Conservation (phyloP, 495 filamentous ascomycete genomes). For the Penicillium pancosmium region DNA sequence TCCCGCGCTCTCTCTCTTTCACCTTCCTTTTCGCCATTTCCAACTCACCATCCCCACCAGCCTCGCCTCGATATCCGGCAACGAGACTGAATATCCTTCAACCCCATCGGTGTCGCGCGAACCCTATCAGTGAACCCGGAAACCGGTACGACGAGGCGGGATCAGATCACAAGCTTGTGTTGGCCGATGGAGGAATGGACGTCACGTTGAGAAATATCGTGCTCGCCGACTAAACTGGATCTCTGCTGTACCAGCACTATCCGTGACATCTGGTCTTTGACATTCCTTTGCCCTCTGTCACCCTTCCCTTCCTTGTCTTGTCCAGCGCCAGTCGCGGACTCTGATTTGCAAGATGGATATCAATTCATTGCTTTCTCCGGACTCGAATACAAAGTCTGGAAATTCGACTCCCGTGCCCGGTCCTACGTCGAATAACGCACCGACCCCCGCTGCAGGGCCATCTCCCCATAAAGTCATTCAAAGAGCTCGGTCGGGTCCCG, state of each 20-base stretch:
- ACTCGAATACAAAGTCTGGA: conserved; percentile 56
- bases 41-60: not conserved
- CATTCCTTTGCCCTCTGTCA: conserved; percentile 3
- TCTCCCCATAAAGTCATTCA: conserved; percentile 40
- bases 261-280: conserved; percentile 19
- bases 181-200: conserved; percentile 48
- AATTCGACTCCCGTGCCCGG: conserved; percentile 43
- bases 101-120: conserved; percentile 13
- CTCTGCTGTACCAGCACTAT: conserved; percentile 32
- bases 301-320: conserved; percentile 16
- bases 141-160: conserved; percentile 17
- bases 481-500: conserved; percentile 36
- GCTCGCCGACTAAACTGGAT: conserved; percentile 37
- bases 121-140: conserved; percentile 6
- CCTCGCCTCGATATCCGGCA: not conserved
- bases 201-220: conserved; percentile 41
- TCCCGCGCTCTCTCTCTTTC: conserved; percentile 16
- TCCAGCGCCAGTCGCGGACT: conserved; percentile 11
- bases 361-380: conserved; percentile 71
- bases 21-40: conserved; percentile 16
- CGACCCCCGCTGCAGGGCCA: conserved; percentile 30
- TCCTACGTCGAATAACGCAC: conserved; percentile 35
- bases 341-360: conserved; percentile 62
- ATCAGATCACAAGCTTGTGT: conserved; percentile 26
- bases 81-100: not conserved